Evolutionary conservation across 2,329 filamentous ascomycete genomes (phyloP).

Genomic region (Neoarthrinium moseri): DNA sequence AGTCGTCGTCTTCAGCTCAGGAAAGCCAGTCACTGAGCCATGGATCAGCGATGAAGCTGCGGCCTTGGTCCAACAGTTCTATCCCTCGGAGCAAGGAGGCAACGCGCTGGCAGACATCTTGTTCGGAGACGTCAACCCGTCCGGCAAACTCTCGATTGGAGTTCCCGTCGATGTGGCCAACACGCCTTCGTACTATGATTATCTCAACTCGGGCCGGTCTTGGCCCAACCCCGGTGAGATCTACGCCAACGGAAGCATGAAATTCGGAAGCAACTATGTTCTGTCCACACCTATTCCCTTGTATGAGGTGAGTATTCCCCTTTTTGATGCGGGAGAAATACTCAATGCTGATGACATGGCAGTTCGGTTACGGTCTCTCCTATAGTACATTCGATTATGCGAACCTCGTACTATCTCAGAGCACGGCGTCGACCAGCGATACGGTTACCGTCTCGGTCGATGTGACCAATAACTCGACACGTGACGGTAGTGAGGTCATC

Average conservation of each 20-base stretch:
- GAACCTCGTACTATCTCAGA: constrained; percentile 48
- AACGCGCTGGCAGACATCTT: constrained; percentile 65
- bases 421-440: constrained; percentile 44
- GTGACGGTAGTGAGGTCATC: constrained; percentile 65
- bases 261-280: constrained; percentile 66
- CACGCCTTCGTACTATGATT: constrained; percentile 70
- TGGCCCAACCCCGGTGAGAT: constrained; percentile 51
- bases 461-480: constrained; percentile 57
- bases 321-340: too few relatives aligned
- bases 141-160: constrained; percentile 64
- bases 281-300: constrained; percentile 57
- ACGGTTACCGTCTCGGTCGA: constrained; percentile 58
- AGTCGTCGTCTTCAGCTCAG: constrained; percentile 65
- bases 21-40: constrained; percentile 70
- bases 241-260: constrained; percentile 57
- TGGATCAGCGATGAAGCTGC: constrained; percentile 68
- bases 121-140: constrained; percentile 64
- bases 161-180: constrained; percentile 68
- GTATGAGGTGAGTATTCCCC: constrained; percentile 39
- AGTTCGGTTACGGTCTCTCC: constrained; percentile 66
- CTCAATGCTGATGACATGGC: too few relatives aligned
- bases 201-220: constrained; percentile 63
- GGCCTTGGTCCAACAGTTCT: constrained; percentile 72
- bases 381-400: constrained; percentile 65
- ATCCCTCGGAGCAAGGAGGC: constrained; percentile 68